Percentiles rank a stretch among this genome's conserved stretches.
Conservation (phyloP, 1,139 yeast genomes). For the Yamadazyma atmosphaerica region DNA sequence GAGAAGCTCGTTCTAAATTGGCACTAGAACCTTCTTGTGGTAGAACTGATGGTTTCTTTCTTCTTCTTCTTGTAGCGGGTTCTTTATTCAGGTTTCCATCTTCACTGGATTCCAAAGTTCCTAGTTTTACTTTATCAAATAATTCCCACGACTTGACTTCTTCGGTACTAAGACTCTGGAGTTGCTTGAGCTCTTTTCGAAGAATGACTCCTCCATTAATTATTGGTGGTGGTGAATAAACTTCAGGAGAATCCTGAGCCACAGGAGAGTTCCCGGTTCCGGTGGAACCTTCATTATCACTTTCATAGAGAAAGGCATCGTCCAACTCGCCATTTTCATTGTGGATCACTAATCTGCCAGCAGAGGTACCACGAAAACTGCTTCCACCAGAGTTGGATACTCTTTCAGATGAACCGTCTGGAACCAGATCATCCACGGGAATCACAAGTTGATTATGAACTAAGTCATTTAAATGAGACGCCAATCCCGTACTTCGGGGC, state of each 20-base stretch:
- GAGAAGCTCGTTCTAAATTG: not conserved
- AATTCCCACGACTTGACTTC: conserved; percentile 43
- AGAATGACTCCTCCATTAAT: conserved; percentile 45
- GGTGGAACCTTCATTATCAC: conserved; percentile 8
- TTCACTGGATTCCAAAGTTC: conserved; percentile 9
- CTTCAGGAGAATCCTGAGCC: not conserved
- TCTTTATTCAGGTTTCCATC: conserved; percentile 6
- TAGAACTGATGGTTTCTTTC: conserved; percentile 24
- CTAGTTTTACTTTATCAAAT: conserved; percentile 32
- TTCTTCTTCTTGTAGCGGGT: conserved; percentile 19
- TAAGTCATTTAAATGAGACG: conserved; percentile 1
- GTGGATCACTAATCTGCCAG: conserved; percentile 25
- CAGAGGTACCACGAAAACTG: not conserved
- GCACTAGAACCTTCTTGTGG: conserved; percentile 8
- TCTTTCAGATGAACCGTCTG: not conserved
- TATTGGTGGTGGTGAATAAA: conserved; percentile 15
- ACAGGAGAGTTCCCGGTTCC: not conserved
- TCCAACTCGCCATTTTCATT: conserved; percentile 38
- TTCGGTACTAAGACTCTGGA: conserved; percentile 32
- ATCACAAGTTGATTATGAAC: not conserved
- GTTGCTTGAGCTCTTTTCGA: conserved; percentile 36
- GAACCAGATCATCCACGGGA: not conserved
- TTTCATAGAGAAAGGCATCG: conserved; percentile 31
- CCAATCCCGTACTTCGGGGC: not conserved
- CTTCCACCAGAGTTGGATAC: not conserved